Evolutionary conservation across 768 basidiomycete species (phyloP).

Genomic region (Mycena belliarum): DNA sequence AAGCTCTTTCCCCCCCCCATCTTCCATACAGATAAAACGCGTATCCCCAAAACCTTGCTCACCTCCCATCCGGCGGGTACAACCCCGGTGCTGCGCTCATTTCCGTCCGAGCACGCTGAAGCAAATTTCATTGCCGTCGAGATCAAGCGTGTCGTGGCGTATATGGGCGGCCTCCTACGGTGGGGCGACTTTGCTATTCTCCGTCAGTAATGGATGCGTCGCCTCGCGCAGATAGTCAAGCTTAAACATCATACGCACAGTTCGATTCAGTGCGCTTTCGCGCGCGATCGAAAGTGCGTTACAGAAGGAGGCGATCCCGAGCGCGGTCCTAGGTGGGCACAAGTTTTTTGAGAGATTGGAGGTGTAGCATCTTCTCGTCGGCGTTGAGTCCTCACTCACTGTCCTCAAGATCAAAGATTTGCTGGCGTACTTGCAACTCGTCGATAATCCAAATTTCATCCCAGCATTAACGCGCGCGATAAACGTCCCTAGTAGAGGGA

Average conservation of each 20-base stretch:
- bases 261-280: conserved; percentile 81
- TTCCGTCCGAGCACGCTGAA: conserved; percentile 60
- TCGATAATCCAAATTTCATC: conserved; percentile 68
- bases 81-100: conserved; percentile 56
- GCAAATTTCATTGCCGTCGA: conserved; percentile 72
- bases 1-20: background rate
- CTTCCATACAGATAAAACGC: conserved; percentile 62
- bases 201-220: conserved; percentile 42
- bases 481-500: conserved; percentile 69
- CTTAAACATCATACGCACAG: conserved; percentile 36
- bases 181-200: conserved; percentile 85
- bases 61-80: conserved; percentile 67
- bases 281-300: conserved; percentile 73
- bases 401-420: conserved; percentile 70
- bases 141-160: conserved; percentile 75
- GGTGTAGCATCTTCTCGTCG: conserved; percentile 36
- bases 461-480: conserved; percentile 74
- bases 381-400: background rate
- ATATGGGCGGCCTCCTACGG: conserved; percentile 66
- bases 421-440: conserved; percentile 78
- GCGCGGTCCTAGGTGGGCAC: conserved; percentile 73
- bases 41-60: conserved; percentile 72
- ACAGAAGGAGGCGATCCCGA: conserved; percentile 79
- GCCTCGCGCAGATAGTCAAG: background rate
- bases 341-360: conserved; percentile 87